Evolutionary conservation across 2,329 filamentous ascomycete genomes (phyloP), one percentile per base, ranked within the genome.

Genomic region (Thermothelomyces thermophilus): DNA sequence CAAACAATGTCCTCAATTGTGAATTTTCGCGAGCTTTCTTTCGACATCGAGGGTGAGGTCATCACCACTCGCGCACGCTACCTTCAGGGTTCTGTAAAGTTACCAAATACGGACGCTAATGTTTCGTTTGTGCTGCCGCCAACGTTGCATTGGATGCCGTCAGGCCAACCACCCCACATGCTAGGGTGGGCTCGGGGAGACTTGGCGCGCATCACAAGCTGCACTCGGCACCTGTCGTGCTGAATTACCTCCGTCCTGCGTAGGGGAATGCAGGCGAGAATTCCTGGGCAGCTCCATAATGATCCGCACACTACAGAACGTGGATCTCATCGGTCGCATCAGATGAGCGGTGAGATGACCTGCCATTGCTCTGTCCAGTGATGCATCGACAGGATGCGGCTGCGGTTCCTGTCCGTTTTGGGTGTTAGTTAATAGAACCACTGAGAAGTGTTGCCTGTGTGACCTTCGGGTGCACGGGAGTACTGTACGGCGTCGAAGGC

Each of bases 261-360:
- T n/a, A 28, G 43, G 24, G 13, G 20, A 31, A 14, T 14, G 26
- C 36, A 20, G 11, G 3, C n/a, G 13, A 26, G n/a, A 36, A 14
- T 28, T 19, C 17, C 24, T 30, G 39, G 20, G n/a, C 24, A 41
- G 28, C 24, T 17, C 24, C 24, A 7, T 41, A 28, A 37, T 10
- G 24, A 26, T 26, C 9, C 9, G 9, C n/a, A n/a, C n/a, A n/a
- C n/a, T n/a, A n/a, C n/a, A n/a, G n/a, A n/a, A n/a, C n/a, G 22
- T 41, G 45, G 28, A 36, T 45, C 30, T 31, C 35, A 6, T 30
- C 35, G 19, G 42, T 46, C 30, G 9, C 30, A 16, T 35, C 48
- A 37, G 31, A 46, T 51, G 37, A 51, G 48, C 42, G 48, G 48
- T 51, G 48, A 50, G 46, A 35, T 42, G 22, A 2, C 30, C 24